These are phyloP conservation scores for Tulasnella sp. DNA, from an alignment of 768 basidiomycete genomes.

Conservation along the genomic window DNA sequence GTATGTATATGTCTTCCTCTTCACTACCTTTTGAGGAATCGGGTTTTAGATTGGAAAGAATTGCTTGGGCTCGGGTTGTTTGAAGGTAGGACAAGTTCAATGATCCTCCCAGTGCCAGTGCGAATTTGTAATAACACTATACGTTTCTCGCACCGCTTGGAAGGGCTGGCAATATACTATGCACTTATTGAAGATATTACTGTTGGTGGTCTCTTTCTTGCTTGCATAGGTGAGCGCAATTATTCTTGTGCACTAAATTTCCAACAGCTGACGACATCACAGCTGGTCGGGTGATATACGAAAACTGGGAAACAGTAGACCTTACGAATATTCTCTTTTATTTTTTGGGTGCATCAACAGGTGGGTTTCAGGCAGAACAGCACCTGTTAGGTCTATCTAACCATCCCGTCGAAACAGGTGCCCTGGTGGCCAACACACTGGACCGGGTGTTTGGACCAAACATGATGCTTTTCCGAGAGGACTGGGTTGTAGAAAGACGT, in stretches of 20 bases:
- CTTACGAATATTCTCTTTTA: not conserved
- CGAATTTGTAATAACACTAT: not conserved
- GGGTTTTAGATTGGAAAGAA: conserved; percentile 3
- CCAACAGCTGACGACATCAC: not conserved
- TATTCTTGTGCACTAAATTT: not conserved
- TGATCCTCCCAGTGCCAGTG: not conserved
- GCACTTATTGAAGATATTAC: conserved; percentile 4
- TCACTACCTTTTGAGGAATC: conserved; percentile 5
- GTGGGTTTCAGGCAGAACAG: no score
- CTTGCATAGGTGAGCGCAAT: not conserved
- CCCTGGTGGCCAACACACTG: conserved; percentile 9
- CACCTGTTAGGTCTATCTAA: no score
- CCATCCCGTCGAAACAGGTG: no score
- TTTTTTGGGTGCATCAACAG: no score
- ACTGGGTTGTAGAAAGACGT: not conserved
- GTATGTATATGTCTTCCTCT: conserved; percentile 2
- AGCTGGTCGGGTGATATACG: no score
- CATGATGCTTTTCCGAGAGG: not conserved
- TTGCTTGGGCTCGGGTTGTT: conserved; percentile 12
- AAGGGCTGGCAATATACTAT: conserved; percentile 5
- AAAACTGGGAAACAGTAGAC: not conserved
- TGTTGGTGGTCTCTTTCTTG: conserved; percentile 11
- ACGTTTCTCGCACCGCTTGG: not conserved
- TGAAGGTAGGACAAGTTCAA: conserved; percentile 5
- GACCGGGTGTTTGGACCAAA: not conserved